Evolutionary conservation across 1,139 yeast genomes (phyloP).

Genomic region (Suhomyces panamericanus): DNA sequence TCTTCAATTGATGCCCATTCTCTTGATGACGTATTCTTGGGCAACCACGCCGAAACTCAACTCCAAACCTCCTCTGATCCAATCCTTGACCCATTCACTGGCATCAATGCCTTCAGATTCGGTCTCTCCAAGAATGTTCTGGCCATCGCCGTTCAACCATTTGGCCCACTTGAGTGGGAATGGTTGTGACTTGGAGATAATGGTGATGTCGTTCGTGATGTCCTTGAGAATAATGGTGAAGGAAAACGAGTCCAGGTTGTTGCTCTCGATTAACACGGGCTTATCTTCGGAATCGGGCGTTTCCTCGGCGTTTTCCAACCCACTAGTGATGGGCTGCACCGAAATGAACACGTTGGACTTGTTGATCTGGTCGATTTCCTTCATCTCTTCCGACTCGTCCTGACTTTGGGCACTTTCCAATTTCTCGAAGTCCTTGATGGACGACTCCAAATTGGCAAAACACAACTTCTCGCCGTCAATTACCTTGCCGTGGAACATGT

Average conservation of each 20-base stretch:
- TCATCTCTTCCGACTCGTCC: conserved; percentile 24
- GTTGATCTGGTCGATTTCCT: conserved; percentile 27
- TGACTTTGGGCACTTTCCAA: conserved; percentile 28
- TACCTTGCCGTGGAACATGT: conserved; percentile 72
- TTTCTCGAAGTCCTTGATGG: conserved; percentile 50
- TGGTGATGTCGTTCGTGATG: conserved; percentile 70
- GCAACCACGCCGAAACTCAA: conserved; percentile 83
- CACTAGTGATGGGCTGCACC: conserved; percentile 63
- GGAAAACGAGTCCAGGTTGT: conserved; percentile 42
- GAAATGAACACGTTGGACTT: conserved; percentile 75
- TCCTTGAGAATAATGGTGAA: conserved; percentile 78
- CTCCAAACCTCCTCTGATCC: conserved; percentile 84
- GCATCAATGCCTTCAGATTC: conserved; percentile 69
- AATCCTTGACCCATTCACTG: conserved; percentile 90
- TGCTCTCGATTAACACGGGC: conserved; percentile 43
- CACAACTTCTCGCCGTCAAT: conserved; percentile 90
- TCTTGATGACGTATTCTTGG: conserved; percentile 82
- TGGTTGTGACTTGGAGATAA: conserved; percentile 80
- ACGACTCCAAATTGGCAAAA: conserved; percentile 79
- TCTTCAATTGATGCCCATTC: conserved; percentile 68
- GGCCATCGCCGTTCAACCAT: conserved; percentile 66
- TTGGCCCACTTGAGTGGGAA: conserved; percentile 87
- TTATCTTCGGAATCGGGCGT: conserved; percentile 38
- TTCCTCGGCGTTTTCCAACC: conserved; percentile 19
- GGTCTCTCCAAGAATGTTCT: conserved; percentile 27